A percentile compares a stretch with the other conserved stretches of the same genome.
These are phyloP conservation scores for Neopestalotiopsis sp. DNA, from an alignment of 2,329 filamentous ascomycete species.

Conservation along the genomic window DNA sequence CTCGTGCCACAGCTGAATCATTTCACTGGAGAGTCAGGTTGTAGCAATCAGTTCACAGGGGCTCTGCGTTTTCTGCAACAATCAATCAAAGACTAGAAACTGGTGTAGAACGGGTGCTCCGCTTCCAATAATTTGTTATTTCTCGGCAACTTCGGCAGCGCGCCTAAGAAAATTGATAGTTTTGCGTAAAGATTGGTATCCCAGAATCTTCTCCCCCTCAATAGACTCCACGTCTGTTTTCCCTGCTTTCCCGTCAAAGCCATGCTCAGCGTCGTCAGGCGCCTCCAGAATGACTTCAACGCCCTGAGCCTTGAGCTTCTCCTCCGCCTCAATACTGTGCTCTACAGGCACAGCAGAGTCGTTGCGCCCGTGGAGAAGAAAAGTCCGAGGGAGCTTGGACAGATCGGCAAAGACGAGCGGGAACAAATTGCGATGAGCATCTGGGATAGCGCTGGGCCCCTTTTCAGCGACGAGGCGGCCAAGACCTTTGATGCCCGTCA, in stretches of 20 bases:
- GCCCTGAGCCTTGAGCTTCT: background rate
- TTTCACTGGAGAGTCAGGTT: no score
- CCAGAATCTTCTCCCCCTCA: slow-evolving; percentile 7
- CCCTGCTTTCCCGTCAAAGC: background rate
- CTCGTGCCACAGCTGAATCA: no score
- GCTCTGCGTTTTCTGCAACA: no score
- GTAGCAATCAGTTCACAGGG: no score
- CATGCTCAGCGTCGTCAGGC: slow-evolving; percentile 8
- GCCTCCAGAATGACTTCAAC: background rate
- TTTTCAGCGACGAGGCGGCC: slow-evolving; percentile 2
- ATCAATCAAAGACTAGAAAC: no score
- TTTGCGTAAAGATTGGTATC: background rate
- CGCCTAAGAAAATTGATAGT: background rate
- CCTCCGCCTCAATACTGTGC: slow-evolving; percentile 2
- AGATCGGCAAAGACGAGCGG: slow-evolving; percentile 10
- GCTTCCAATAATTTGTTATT: no score
- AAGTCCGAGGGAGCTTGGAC: background rate
- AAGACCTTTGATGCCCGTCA: slow-evolving; percentile 18
- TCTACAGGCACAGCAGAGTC: slow-evolving; percentile 20
- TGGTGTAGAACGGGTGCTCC: no score
- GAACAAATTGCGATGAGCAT: background rate
- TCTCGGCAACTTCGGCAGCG: no score
- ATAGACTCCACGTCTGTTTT: slow-evolving; percentile 5
- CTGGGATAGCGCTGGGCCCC: background rate
- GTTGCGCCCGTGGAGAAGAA: slow-evolving; percentile 17